Conservation (phyloP, 2,329 filamentous ascomycete genomes). For the Podosphaera xanthii region DNA sequence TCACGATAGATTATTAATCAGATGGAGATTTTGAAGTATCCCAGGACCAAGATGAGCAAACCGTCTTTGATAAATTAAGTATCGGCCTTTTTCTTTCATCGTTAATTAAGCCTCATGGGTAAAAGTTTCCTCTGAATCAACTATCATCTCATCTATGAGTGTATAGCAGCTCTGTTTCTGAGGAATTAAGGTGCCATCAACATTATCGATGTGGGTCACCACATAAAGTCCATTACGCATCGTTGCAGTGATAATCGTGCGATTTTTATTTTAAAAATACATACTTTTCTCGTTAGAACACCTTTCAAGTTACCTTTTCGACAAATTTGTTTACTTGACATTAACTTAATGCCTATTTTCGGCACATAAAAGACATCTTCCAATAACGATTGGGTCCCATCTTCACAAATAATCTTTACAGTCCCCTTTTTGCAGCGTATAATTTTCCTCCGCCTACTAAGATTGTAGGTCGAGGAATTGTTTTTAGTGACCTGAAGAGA, state of each 20-base stretch:
- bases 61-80: not conserved
- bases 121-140: too few species aligned
- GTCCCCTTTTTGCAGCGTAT: not conserved
- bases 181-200: too few species aligned
- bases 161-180: too few species aligned
- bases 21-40: not conserved
- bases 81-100: not conserved
- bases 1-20: not conserved
- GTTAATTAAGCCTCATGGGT: too few species aligned
- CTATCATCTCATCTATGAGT: too few species aligned
- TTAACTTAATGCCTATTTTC: not conserved
- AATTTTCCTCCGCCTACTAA: not conserved
- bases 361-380: not conserved
- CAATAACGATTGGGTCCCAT: not conserved
- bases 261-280: not conserved
- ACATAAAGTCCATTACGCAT: too few species aligned
- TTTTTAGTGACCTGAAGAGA: too few species aligned
- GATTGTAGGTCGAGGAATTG: not conserved
- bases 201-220: too few species aligned
- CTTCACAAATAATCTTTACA: not conserved
- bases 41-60: not conserved
- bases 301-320: not conserved
- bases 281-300: not conserved
- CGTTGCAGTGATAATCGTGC: not conserved
- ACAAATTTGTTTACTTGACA: not conserved